phyloP scores from a whole-genome alignment of 1,284 basidiomycete genomes.

The Ustilago hordei region DNA sequence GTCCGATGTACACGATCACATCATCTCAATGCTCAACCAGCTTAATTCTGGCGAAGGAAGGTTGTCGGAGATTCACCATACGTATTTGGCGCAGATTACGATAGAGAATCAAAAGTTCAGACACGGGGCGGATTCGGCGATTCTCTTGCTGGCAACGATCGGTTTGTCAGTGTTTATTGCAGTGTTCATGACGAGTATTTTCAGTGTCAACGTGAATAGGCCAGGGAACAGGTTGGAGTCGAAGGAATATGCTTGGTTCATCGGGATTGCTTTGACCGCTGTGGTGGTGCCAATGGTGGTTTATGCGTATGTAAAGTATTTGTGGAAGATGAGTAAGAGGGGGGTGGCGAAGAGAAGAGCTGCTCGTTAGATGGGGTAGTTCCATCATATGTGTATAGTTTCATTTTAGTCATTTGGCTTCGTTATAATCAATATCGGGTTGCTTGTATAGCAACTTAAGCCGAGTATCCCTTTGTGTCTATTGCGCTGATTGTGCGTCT shows the following conservation, averaged over 20 bases:
- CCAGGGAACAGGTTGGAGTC: conserved; percentile 70
- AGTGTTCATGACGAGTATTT: conserved; percentile 54
- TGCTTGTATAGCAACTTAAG: too few relatives aligned
- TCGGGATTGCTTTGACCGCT: conserved; percentile 16
- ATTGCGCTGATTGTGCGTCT: too few relatives aligned
- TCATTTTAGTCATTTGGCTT: neutral
- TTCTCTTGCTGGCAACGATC: conserved; percentile 74
- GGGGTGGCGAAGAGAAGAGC: conserved; percentile 22
- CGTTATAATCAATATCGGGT: too few relatives aligned
- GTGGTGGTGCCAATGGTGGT: conserved; percentile 9
- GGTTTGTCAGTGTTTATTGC: conserved; percentile 76
- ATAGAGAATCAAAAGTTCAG: conserved; percentile 72
- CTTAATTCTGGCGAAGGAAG: conserved; percentile 89
- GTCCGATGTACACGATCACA: conserved; percentile 95
- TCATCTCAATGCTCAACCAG: conserved; percentile 85
- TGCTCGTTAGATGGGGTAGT: conserved; percentile 17
- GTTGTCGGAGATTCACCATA: conserved; percentile 86
- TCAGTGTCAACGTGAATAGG: conserved; percentile 73
- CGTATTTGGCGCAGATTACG: conserved; percentile 83
- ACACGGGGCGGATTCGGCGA: conserved; percentile 45
- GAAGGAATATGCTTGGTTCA: conserved; percentile 23
- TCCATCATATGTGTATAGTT: neutral
- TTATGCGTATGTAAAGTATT: conserved; percentile 12
- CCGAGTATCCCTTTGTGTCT: too few relatives aligned
- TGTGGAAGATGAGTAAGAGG: conserved; percentile 25